Base-by-base conservation (phyloP, 257 asterid species). In the Capsicum rhomboideum region DNA sequence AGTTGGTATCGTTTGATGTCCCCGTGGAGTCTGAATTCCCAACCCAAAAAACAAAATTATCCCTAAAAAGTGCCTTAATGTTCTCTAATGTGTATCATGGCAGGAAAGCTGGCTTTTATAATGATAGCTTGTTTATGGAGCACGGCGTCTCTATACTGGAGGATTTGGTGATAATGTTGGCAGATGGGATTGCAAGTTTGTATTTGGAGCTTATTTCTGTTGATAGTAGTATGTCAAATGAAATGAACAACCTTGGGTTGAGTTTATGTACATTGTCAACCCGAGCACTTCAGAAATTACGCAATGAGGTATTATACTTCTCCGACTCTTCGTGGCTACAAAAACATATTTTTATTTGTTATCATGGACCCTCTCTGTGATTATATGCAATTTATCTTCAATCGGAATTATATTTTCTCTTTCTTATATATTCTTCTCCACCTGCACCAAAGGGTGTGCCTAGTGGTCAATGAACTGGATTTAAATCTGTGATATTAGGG, bases 121-220 rank as follows among this genome's bases (percentile, higher is more conserved):
- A 87, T 83, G 68, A 84, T 87, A 86, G 88, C 90, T 90, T 96
- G 90, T 93, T 94, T 87, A 87, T 82, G 86, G 91, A 86, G 91
- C 93, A 96, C 85, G 93, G 94, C 75, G 94, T 95, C 58, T 83
- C 91, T 61, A 88, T 95, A 89, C 86, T 95, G 84, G 97, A 96
- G 90, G 98, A 96, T 92, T 85, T 96, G 88, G 90, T 94, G 84
- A 94, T 94, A 89, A 88, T 91, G 18, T 83, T 96, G 83, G 98
- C 99, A 12, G 97, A 96, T 90, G 98, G 97, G 82, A 88, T 93
- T 86, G 97, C 99, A 74, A 90, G 94, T 92, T 94, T 91, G 94
- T 94, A 96, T 84, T 90, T 96, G 91, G 98, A 96, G 92, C 98
- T 96, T 88, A 92, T 96, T 85, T 96, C 99, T 53, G 96, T 96